Conservation (phyloP, 164 flowering plant species). For the Buxus sempervirens region DNA sequence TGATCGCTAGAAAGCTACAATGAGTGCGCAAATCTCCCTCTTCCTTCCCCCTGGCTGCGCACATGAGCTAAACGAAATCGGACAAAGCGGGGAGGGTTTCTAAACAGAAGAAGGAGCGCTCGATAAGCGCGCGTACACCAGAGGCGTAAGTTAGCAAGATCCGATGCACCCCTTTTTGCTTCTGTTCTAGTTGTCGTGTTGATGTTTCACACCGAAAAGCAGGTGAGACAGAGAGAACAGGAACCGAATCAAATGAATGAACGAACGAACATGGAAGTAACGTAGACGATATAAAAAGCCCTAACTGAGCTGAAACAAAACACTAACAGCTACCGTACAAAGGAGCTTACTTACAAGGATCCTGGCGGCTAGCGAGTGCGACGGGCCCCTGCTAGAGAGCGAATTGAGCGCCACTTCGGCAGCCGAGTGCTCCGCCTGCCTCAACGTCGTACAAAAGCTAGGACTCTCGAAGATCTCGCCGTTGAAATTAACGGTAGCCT, state of each 20-base stretch:
- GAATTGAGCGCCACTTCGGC: conserved; percentile 94
- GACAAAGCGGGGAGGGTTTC: background rate
- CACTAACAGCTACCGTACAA: background rate
- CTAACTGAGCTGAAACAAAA: conserved; percentile 6
- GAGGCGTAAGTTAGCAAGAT: conserved; percentile 10
- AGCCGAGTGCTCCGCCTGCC: conserved; percentile 98
- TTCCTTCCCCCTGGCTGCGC: background rate
- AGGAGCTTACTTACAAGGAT: conserved; percentile 52
- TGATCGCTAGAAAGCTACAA: too few relatives aligned
- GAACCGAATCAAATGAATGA: background rate
- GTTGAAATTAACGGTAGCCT: conserved; percentile 88
- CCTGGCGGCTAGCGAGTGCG: conserved; percentile 89
- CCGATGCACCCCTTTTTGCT: background rate
- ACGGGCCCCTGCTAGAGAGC: conserved; percentile 75
- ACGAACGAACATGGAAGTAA: too few relatives aligned
- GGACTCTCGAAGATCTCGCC: conserved; percentile 94
- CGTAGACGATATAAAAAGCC: background rate
- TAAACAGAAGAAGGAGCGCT: background rate
- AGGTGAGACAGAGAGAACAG: background rate
- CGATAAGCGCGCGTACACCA: background rate
- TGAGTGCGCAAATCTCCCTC: background rate
- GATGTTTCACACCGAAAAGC: background rate
- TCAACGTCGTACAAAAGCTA: conserved; percentile 74
- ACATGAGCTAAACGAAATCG: background rate
- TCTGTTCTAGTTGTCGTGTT: background rate